Evolutionary conservation across 2,329 filamentous ascomycete species (phyloP).

Genomic region (Corniculantispora saksenae): DNA sequence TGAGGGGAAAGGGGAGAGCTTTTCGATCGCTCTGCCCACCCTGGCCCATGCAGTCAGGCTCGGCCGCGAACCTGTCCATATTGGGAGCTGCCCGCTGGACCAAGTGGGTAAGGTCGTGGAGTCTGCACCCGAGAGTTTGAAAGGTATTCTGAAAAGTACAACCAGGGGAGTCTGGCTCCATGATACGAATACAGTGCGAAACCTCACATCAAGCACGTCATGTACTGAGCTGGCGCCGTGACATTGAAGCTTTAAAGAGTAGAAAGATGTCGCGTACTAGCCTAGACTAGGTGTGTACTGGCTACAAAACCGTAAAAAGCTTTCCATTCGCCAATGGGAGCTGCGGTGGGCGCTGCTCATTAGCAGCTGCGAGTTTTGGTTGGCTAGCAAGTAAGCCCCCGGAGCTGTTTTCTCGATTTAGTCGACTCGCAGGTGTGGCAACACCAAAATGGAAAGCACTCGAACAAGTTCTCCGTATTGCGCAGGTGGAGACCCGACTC

Average conservation of each 20-base stretch:
- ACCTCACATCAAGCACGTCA: neutral
- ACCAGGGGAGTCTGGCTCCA: neutral
- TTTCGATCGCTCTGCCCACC: neutral
- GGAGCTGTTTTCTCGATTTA: conserved; percentile 14
- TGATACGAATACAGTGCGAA: neutral
- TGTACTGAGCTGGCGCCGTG: neutral
- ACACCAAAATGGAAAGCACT: conserved; percentile 1
- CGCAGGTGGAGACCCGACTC: conserved; percentile 3
- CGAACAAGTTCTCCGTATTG: conserved; percentile 10
- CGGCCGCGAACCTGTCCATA: neutral
- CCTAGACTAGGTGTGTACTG: too few species aligned
- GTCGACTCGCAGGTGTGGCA: conserved; percentile 8
- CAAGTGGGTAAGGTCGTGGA: conserved; percentile 2
- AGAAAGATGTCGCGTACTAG: neutral
- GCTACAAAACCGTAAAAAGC: too few species aligned
- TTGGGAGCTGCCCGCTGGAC: neutral
- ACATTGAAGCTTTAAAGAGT: neutral
- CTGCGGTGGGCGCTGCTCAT: neutral
- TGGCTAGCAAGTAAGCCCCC: neutral
- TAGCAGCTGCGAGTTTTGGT: neutral
- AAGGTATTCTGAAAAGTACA: neutral
- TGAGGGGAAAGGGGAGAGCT: neutral
- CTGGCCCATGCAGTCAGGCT: neutral
- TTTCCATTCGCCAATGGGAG: neutral
- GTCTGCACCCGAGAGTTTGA: conserved; percentile 6